Evolutionary conservation across 1,139 yeast genomes (phyloP), one percentile per base, ranked within the genome.

Genomic region (Blastobotrys persicus): DNA sequence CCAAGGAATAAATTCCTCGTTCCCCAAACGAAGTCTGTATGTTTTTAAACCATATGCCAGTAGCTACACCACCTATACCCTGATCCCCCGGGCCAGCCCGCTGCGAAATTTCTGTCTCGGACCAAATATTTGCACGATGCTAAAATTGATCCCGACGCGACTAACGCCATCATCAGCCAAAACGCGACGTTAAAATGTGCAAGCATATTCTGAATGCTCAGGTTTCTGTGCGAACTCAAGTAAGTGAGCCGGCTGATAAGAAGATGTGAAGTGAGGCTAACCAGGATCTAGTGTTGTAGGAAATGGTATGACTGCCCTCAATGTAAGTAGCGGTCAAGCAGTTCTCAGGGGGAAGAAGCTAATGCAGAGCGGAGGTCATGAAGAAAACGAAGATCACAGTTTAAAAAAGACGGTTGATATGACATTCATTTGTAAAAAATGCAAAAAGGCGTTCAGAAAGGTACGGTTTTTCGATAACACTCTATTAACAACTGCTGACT

Each of bases 251-350:
- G n/a, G 14, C 34, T 6, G 6, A 6, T 26, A 13, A 7, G 14
- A 12, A 31, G 34, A 4, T 13, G 5, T 9, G 18, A 16, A 5
- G 28, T 23, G 34, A 12, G n/a, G 14, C n/a, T 31, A 13, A 31
- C 34, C 5, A 13, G 34, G 14, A 20, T n/a, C 20, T 12, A 60
- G 62, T 67, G 70, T 50, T 67, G 70, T 48, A 55, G 62, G 14
- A 65, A 65, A 50, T 67, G 69, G 66, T 66, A 65, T 49, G 71
- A 68, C 58, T 69, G 73, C 49, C 69, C 72, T 11, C 60, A 60
- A 46, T 69, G 70, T 63, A 56, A 48, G 67, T 55, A 9, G 28
- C 9, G 9, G 28, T n/a, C 9, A 23, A 9, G 9, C 9, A 23
- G 28, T 9, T 23, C 28, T 6, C 9, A 9, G 28, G 28, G 28